phyloP scores from a whole-genome alignment of 106 monocot genomes.

The Acorus gramineus region DNA sequence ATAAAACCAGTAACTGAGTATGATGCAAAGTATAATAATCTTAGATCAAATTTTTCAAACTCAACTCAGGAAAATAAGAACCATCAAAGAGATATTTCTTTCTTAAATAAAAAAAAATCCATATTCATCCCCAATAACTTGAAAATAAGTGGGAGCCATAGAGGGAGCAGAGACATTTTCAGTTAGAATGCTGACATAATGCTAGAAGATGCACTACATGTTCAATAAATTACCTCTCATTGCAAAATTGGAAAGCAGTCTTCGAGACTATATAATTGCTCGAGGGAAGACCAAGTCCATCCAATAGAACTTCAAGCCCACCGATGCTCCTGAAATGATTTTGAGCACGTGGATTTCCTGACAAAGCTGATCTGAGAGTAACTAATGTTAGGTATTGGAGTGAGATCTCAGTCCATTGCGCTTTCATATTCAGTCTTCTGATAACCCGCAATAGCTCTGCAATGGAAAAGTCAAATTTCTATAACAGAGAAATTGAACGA shows the following conservation, averaged over 20 bases:
- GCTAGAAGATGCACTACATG: neutral
- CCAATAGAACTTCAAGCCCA: conserved; percentile 88
- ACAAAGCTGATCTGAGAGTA: conserved; percentile 55
- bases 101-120: too few relatives aligned
- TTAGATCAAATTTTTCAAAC: too few relatives aligned
- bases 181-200: too few relatives aligned
- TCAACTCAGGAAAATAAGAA: too few relatives aligned
- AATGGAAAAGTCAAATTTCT: too few relatives aligned
- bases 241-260: conserved; percentile 24
- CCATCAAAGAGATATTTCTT: too few relatives aligned
- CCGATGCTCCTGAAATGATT: conserved; percentile 99
- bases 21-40: too few relatives aligned
- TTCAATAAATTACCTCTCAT: conserved; percentile 42
- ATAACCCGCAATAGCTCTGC: conserved; percentile 88
- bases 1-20: too few relatives aligned
- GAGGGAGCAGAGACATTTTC: too few relatives aligned
- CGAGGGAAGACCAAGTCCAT: conserved; percentile 77
- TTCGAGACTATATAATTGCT: conserved; percentile 60
- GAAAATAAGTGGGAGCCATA: too few relatives aligned
- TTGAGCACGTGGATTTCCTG: conserved; percentile 71
- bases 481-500: too few relatives aligned
- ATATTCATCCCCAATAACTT: too few relatives aligned
- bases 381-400: conserved; percentile 71
- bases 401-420: conserved; percentile 65
- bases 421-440: conserved; percentile 75